Conservation (phyloP, 164 flowering plant genomes). For the Annona squamosa region DNA sequence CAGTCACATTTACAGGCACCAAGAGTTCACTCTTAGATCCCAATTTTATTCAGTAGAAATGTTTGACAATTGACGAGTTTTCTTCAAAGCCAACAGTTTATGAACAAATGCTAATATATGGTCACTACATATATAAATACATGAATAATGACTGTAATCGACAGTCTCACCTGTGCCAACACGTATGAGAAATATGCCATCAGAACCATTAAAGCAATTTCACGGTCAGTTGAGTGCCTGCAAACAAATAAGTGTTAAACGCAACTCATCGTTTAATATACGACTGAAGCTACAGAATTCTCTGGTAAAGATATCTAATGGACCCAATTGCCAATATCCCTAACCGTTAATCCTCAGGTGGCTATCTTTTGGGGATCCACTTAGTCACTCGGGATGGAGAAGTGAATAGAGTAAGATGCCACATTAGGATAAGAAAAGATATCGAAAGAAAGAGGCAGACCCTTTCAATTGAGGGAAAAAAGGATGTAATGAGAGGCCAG, state of each 20-base stretch:
- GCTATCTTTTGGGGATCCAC: neutral
- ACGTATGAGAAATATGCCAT: slow-evolving; percentile 91
- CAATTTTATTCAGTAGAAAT: too few relatives aligned
- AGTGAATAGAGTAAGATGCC: too few relatives aligned
- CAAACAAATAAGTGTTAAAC: slow-evolving; percentile 3
- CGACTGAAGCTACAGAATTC: neutral
- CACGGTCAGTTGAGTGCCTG: slow-evolving; percentile 87
- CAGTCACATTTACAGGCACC: too few relatives aligned
- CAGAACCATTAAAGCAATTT: slow-evolving; percentile 63
- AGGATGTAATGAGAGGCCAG: too few relatives aligned
- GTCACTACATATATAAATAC: too few relatives aligned
- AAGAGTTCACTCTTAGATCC: too few relatives aligned
- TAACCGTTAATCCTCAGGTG: too few relatives aligned
- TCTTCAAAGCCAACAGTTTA: neutral
- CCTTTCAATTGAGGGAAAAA: too few relatives aligned
- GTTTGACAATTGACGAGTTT: neutral
- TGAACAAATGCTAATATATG: neutral
- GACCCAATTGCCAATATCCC: too few relatives aligned
- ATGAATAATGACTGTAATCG: neutral
- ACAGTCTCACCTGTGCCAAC: slow-evolving; percentile 69
- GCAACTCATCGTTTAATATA: neutral
- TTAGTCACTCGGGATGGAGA: too few relatives aligned
- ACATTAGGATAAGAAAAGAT: too few relatives aligned
- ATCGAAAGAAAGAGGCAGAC: too few relatives aligned
- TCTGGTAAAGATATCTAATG: neutral